These are phyloP conservation scores for Murraya koenigii DNA, from an alignment of 345 rosid species.

Conservation along the genomic window DNA sequence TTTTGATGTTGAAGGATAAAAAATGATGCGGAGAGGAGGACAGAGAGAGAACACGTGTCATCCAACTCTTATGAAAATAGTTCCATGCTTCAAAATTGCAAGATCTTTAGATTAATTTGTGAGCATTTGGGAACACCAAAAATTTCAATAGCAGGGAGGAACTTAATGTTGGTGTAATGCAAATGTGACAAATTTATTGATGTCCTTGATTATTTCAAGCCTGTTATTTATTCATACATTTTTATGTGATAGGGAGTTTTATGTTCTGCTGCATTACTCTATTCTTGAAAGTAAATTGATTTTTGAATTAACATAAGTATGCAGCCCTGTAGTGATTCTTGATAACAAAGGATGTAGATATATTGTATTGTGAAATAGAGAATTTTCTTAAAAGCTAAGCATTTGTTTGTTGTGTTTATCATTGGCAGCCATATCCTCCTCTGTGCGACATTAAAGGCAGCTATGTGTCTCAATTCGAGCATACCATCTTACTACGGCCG, in stretches of 20 bases:
- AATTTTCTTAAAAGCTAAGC: neutral
- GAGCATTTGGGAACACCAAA: neutral
- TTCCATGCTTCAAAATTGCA: neutral
- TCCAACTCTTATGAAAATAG: neutral
- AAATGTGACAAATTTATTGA: neutral
- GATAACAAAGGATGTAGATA: neutral
- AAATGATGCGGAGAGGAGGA: neutral
- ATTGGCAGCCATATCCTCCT: constrained; percentile 82
- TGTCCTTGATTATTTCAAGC: neutral
- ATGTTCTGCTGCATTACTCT: neutral
- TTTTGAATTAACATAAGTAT: neutral
- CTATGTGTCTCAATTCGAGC: constrained; percentile 91
- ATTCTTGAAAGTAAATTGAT: neutral
- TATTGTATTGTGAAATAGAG: neutral
- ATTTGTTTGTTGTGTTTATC: neutral
- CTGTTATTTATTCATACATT: neutral
- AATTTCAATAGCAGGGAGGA: neutral
- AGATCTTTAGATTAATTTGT: neutral
- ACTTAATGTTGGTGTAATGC: neutral
- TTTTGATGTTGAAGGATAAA: too few relatives aligned
- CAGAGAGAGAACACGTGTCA: neutral
- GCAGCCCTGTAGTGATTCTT: neutral
- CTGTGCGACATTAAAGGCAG: constrained; percentile 87
- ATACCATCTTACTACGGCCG: constrained; percentile 86
- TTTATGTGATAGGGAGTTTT: neutral